Conservation (phyloP, 2,329 filamentous ascomycete species). For the Cordyceps tenuipes region DNA sequence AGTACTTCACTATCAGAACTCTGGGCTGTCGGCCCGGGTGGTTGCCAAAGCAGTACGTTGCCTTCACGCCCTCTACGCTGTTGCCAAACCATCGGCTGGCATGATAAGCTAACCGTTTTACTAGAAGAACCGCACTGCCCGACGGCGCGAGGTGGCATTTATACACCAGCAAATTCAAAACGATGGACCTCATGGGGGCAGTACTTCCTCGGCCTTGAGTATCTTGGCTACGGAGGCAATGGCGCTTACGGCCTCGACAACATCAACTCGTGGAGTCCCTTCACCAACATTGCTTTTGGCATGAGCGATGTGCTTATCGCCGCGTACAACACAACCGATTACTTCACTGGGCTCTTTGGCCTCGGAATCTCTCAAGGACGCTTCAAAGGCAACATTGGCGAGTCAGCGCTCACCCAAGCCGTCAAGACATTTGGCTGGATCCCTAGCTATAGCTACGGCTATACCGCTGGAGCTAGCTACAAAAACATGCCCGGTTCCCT, state of each 20-base stretch:
- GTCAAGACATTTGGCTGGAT: slow-evolving; percentile 52
- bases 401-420: slow-evolving; percentile 46
- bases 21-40: slow-evolving; percentile 55
- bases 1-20: slow-evolving; percentile 65
- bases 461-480: slow-evolving; percentile 68
- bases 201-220: slow-evolving; percentile 51
- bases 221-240: slow-evolving; percentile 51
- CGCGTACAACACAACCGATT: slow-evolving; percentile 46
- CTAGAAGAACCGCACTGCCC: slow-evolving; percentile 44
- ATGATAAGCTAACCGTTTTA: slow-evolving; percentile 12
- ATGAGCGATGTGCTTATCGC: slow-evolving; percentile 41
- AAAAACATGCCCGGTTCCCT: slow-evolving; percentile 45
- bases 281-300: slow-evolving; percentile 28
- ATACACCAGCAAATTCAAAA: slow-evolving; percentile 42
- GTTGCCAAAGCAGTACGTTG: slow-evolving; percentile 42
- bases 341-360: slow-evolving; percentile 47
- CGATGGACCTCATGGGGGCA: slow-evolving; percentile 52
- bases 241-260: slow-evolving; percentile 55
- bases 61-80: background rate
- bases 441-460: slow-evolving; percentile 66
- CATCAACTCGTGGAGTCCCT: slow-evolving; percentile 32
- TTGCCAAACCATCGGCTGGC: background rate
- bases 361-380: slow-evolving; percentile 46
- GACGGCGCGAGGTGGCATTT: slow-evolving; percentile 50
- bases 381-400: slow-evolving; percentile 40